A percentile compares a stretch with the other conserved stretches of the same genome.
Conservation (phyloP, 768 basidiomycete genomes). For the Dentipellis fragilis region DNA sequence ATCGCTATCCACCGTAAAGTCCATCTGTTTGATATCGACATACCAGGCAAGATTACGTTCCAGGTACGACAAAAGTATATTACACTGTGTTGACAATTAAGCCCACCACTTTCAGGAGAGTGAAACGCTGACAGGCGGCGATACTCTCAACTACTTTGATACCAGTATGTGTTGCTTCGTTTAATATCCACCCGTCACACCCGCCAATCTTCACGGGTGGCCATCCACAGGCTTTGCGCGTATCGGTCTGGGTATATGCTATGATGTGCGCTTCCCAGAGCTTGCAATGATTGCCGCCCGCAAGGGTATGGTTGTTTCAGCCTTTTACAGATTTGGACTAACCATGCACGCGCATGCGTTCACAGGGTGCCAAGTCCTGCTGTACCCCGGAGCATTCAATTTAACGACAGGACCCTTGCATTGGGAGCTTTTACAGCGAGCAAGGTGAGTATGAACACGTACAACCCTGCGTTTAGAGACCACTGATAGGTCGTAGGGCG, state of each 20-base stretch:
- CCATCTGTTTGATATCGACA: conserved; percentile 96
- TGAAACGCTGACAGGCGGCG: conserved; percentile 76
- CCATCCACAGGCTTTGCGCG: conserved; percentile 89
- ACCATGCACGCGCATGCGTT: not conserved
- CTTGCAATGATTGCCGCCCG: conserved; percentile 86
- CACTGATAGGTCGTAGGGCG: conserved; percentile 48
- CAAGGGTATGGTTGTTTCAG: conserved; percentile 43
- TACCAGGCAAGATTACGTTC: conserved; percentile 85
- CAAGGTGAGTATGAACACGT: conserved; percentile 37
- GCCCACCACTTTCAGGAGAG: conserved; percentile 76
- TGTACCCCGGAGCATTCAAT: conserved; percentile 96
- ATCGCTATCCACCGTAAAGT: conserved; percentile 88
- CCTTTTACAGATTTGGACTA: not conserved
- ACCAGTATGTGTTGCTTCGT: conserved; percentile 40
- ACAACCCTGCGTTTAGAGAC: not conserved
- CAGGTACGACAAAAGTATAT: too few relatives aligned
- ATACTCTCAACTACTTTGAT: conserved; percentile 67
- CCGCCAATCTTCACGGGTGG: not conserved
- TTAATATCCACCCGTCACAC: not conserved
- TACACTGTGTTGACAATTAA: not conserved
- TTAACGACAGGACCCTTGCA: conserved; percentile 90
- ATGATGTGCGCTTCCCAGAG: conserved; percentile 93
- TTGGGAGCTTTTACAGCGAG: conserved; percentile 87
- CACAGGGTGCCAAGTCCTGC: conserved; percentile 74
- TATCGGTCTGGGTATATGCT: conserved; percentile 93